These are phyloP conservation scores for Heterobasidion occidentale DNA, from an alignment of 1,284 basidiomycete species.

Conservation along the genomic window DNA sequence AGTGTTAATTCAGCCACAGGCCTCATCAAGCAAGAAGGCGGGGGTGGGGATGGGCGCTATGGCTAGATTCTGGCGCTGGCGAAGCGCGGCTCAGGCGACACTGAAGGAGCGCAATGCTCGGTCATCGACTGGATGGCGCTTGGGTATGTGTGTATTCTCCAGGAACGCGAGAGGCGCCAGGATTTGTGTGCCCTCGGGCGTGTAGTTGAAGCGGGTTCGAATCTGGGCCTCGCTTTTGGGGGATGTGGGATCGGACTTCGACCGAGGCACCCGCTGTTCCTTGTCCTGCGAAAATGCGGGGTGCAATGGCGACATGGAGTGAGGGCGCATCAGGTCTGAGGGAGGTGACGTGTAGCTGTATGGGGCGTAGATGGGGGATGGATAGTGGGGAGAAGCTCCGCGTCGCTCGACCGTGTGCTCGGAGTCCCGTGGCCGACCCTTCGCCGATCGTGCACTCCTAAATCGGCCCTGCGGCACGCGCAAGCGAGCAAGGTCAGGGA, in stretches of 20 bases:
- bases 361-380: constrained; percentile 13
- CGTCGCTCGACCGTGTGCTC: constrained; percentile 4
- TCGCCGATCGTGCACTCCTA: constrained; percentile 22
- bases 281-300: background rate
- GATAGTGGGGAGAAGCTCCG: constrained; percentile 5
- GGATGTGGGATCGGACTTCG: background rate
- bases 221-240: background rate
- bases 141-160: constrained; percentile 18
- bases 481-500: constrained; percentile 43
- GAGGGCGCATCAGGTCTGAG: background rate
- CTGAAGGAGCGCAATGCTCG: constrained; percentile 21
- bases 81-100: background rate
- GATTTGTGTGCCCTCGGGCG: constrained; percentile 8
- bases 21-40: too few species aligned
- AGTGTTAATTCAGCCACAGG: too few species aligned
- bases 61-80: too few species aligned
- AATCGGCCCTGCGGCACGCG: constrained; percentile 43
- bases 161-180: constrained; percentile 22
- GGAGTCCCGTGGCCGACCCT: constrained; percentile 14
- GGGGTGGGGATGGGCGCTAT: too few species aligned
- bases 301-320: constrained; percentile 1
- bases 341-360: constrained; percentile 4
- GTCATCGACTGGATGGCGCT: constrained; percentile 25
- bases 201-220: constrained; percentile 5
- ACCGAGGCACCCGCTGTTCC: constrained; percentile 7